phyloP scores from a whole-genome alignment of 441 rosid species.

The Pelargonium australe region DNA sequence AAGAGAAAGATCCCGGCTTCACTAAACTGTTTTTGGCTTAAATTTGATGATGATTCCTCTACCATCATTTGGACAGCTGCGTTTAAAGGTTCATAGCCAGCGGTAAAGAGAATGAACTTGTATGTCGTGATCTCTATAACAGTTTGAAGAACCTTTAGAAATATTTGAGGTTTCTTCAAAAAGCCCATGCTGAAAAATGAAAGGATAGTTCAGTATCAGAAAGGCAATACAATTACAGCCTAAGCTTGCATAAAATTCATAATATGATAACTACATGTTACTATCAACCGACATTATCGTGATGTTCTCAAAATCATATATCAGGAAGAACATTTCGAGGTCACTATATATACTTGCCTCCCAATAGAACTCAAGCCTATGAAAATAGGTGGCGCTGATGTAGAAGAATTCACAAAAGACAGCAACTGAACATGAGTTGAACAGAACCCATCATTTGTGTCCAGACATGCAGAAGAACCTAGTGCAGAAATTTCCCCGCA shows the following conservation, averaged over 20 bases:
- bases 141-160: slow-evolving; percentile 56
- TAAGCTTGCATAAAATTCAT: background rate
- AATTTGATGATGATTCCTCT: slow-evolving; percentile 23
- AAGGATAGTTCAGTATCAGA: slow-evolving; percentile 10
- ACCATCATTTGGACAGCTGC: slow-evolving; percentile 43
- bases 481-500: slow-evolving; percentile 44
- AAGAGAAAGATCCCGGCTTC: slow-evolving; percentile 53
- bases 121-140: slow-evolving; percentile 46
- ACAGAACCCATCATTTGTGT: slow-evolving; percentile 38
- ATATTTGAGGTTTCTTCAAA: slow-evolving; percentile 58
- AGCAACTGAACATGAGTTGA: slow-evolving; percentile 49
- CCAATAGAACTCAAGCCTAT: slow-evolving; percentile 76
- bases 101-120: slow-evolving; percentile 75
- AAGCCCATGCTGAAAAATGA: slow-evolving; percentile 73
- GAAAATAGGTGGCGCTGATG: slow-evolving; percentile 51
- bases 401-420: slow-evolving; percentile 37
- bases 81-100: slow-evolving; percentile 67
- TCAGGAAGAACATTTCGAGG: background rate
- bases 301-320: background rate
- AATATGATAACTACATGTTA: background rate
- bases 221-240: slow-evolving; percentile 9
- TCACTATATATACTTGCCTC: slow-evolving; percentile 43
- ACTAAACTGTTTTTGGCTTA: slow-evolving; percentile 22
- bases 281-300: slow-evolving; percentile 9
- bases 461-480: slow-evolving; percentile 22